Conservation (phyloP, 83 land plant genomes). For the Thuja plicata region DNA sequence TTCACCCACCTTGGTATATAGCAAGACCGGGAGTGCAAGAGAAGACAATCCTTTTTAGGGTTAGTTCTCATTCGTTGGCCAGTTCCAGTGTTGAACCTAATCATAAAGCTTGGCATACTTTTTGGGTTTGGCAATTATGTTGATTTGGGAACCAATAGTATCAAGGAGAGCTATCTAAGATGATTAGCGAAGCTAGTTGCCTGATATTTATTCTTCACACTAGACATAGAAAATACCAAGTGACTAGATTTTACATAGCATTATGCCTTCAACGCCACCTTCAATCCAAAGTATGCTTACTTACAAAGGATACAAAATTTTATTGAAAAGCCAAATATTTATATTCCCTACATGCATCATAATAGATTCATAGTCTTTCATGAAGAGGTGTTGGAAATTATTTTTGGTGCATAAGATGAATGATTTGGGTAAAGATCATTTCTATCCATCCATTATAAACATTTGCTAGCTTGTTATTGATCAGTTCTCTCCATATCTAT, state of each 20-base stretch:
- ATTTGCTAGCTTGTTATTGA: too few species aligned
- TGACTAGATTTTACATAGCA: not conserved
- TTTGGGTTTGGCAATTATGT: too few species aligned
- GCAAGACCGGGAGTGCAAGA: too few species aligned
- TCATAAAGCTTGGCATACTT: too few species aligned
- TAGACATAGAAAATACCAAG: not conserved
- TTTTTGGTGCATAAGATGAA: not conserved
- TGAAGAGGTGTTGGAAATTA: not conserved
- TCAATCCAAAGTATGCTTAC: not conserved
- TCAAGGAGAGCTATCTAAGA: not conserved
- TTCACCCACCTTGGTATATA: too few species aligned
- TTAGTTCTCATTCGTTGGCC: too few species aligned
- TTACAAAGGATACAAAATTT: not conserved
- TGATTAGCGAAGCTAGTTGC: not conserved
- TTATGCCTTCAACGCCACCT: not conserved
- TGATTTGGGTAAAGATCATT: not conserved
- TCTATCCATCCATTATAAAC: too few species aligned
- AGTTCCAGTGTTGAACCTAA: too few species aligned
- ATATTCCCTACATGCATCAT: not conserved
- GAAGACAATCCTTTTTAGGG: too few species aligned
- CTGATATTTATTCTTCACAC: not conserved
- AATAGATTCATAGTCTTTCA: not conserved
- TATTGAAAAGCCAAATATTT: not conserved
- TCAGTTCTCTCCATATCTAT: too few species aligned
- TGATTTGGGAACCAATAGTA: not conserved